Percentiles rank a stretch among this genome's conserved stretches.
phyloP scores from a whole-genome alignment of 2,329 filamentous ascomycete genomes.

The Podosphaera fusca region DNA sequence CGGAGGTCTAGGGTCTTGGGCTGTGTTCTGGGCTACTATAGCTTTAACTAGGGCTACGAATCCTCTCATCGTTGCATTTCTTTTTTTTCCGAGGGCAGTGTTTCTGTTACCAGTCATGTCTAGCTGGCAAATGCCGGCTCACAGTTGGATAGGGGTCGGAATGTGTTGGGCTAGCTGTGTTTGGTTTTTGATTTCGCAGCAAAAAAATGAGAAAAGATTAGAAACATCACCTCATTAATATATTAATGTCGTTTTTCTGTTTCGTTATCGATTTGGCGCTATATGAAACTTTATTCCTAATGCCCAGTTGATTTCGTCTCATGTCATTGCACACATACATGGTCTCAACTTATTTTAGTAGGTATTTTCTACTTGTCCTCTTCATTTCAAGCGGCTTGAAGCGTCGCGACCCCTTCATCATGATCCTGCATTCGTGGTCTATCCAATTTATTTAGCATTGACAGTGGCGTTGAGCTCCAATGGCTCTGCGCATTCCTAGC shows the following conservation, averaged over 20 bases:
- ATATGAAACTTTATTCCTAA: too few species aligned
- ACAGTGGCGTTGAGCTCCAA: too few species aligned
- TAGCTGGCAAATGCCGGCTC: slow-evolving; percentile 24
- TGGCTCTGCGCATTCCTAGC: too few species aligned
- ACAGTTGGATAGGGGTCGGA: slow-evolving; percentile 26
- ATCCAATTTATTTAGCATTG: too few species aligned
- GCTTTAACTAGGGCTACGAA: slow-evolving; percentile 25
- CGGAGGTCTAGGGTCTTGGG: slow-evolving; percentile 23
- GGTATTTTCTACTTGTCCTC: too few species aligned
- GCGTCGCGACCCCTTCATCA: too few species aligned
- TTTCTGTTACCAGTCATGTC: slow-evolving; percentile 25
- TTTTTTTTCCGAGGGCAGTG: slow-evolving; percentile 24
- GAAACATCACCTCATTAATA: slow-evolving; percentile 1
- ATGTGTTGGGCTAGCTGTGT: slow-evolving; percentile 26
- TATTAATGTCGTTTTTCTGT: background rate
- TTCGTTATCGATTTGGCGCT: too few species aligned
- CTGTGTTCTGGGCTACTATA: slow-evolving; percentile 25
- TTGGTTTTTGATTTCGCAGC: slow-evolving; percentile 24
- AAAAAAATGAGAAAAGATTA: slow-evolving; percentile 17
- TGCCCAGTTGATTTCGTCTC: too few species aligned
- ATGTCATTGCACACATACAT: too few species aligned
- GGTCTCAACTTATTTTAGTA: too few species aligned
- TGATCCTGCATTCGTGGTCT: too few species aligned
- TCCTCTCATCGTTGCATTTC: slow-evolving; percentile 25
- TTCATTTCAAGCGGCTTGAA: too few species aligned